Evolutionary conservation across 495 filamentous ascomycete genomes (phyloP), one percentile per base, ranked within the genome.

Genomic region (Glonium stellatum): DNA sequence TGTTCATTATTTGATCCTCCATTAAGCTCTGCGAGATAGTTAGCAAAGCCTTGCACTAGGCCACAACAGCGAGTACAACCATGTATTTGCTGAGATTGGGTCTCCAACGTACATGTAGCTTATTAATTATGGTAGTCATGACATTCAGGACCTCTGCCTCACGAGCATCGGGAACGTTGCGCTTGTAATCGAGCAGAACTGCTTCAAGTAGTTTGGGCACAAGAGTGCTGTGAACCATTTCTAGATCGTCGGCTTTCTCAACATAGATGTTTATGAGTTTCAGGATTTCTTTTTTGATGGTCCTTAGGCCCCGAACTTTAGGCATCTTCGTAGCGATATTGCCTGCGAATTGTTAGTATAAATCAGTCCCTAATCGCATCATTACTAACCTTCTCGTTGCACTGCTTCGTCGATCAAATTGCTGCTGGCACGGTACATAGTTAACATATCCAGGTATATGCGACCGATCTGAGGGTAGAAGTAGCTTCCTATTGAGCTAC

Each of bases 401-500:
- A 99, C 89, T 61, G 88, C 85, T 69, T 92, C 87, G 31, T 93
- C 97, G 63, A 99, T 97, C 64, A 99, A 84, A 70, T 89, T 81
- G 67, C 91, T 96, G n/a, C 90, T 90, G 34, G 92, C 91, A 50
- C 90, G 85, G 68, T 97, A 99, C 93, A 99, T 97, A 63, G 90
- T 90, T 47, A 99, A 77, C 95, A 99, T 97, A 71, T 99, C 95
- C 69, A 92, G 84, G 67, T 97, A 99, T 62, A 99, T 96, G 25
- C 92, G 85, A 49, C 92, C 95, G 69, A 99, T 95, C 71, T 99
- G 93, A n/a, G 93, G 92, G 70, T 93, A 96, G 75, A 99, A 99
- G 76, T 97, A 97, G 55, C 86, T 85, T 25, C 93, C 93, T 54
- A 97, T 92, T 0, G 95, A 97, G 25, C 87, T 89, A 70, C 93